phyloP scores from a whole-genome alignment of 495 filamentous ascomycete species.

The Neurospora hispaniola region DNA sequence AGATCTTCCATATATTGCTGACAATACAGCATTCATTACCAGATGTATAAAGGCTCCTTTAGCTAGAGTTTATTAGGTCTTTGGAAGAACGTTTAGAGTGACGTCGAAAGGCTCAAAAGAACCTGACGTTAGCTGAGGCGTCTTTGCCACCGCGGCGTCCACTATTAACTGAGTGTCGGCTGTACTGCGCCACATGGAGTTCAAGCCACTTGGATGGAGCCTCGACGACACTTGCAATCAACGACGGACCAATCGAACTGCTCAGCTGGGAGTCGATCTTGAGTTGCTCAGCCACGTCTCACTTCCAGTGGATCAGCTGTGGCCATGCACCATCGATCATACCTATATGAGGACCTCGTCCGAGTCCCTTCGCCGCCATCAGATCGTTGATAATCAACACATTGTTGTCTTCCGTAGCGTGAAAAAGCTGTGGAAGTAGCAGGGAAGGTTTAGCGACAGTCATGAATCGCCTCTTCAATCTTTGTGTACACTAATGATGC shows the following conservation, averaged over 20 bases:
- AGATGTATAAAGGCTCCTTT: too few species aligned
- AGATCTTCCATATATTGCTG: neutral
- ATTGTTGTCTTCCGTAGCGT: neutral
- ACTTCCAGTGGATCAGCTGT: too few species aligned
- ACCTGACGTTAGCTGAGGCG: neutral
- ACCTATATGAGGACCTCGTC: too few species aligned
- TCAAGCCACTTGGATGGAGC: neutral
- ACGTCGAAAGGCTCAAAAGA: neutral
- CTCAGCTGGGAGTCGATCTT: neutral
- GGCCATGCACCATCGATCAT: too few species aligned
- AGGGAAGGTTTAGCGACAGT: conserved; percentile 6
- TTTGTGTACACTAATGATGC: neutral
- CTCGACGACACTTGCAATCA: neutral
- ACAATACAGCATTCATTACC: neutral
- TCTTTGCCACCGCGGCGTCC: neutral
- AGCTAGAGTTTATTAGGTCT: too few species aligned
- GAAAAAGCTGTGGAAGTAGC: conserved; percentile 19
- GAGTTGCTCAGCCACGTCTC: neutral
- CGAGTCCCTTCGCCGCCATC: too few species aligned
- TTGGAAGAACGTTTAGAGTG: neutral
- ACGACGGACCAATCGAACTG: neutral
- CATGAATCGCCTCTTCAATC: conserved; percentile 1
- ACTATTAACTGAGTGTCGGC: neutral
- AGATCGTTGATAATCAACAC: too few species aligned
- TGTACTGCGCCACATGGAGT: neutral